Evolutionary conservation across 495 filamentous ascomycete genomes (phyloP), one percentile per base, ranked within the genome.

Genomic region (Aspergillus cavernicola): DNA sequence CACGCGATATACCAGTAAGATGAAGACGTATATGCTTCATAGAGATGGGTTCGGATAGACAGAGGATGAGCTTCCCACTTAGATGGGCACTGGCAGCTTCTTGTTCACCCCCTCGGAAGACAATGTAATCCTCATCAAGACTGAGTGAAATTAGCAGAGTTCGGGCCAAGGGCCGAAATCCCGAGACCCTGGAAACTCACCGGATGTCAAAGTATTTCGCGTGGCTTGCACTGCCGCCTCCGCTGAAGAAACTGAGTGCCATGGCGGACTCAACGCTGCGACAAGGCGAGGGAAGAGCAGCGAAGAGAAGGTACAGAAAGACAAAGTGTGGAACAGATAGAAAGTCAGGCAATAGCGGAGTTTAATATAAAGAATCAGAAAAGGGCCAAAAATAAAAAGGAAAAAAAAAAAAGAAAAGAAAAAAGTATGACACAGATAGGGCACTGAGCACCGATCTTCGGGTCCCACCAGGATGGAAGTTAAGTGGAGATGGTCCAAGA

Each of bases 21-120:
- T 85, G 80, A 38, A 93, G 65, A 40, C 84, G 81, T 43, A 95
- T 74, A 62, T 85, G 81, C 56, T 89, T 87, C 46, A 91, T 78
- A 12, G 82, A 83, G 23, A 91, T 68, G 0, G 82, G 74, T 48
- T 87, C 78, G 7, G 80, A 80, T 18, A 93, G 68, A 62, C 88
- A 92, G 20, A 95, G 78, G 12, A 92, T 81, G 12, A 95, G 70
- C 11, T 79, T 83, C 4, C 90, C 90, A 57, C 83, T 87, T 51
- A 95, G 65, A 20, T 86, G 70, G 28, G 88, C 85, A 50, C 86
- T 89, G 29, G 86, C 78, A 28, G 89, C 85, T 63, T 95, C 90
- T 55, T 85, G 75, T 44, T 87, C 83, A 54, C 67, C 76, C 36
- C 90, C 90, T 18, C 88, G 85, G 35, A 95, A 84, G 11, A 93